A percentile compares a stretch with the other conserved stretches of the same genome.
Conservation (phyloP, 73 alveolate genomes). For the Stentor roeselii region DNA sequence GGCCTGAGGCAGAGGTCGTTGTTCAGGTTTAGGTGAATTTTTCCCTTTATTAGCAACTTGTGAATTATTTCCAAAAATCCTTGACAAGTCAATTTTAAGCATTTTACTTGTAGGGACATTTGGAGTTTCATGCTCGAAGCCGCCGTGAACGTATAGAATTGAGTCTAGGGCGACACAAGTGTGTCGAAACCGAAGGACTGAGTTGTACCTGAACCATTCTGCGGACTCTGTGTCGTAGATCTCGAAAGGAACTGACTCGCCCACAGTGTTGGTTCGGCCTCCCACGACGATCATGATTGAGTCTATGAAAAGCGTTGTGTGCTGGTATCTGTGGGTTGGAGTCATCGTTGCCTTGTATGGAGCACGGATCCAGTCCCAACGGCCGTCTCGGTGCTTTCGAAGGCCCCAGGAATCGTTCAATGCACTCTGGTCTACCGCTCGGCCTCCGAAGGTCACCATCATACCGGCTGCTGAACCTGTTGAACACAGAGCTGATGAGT, state of each 20-base stretch:
- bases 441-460: slow-evolving; percentile 95
- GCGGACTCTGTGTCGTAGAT: slow-evolving; percentile 96
- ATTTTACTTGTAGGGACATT: slow-evolving; percentile 12
- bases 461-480: slow-evolving; percentile 98
- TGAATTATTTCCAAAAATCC: background rate
- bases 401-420: slow-evolving; percentile 98
- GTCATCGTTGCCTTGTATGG: slow-evolving; percentile 43
- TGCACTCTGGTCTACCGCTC: slow-evolving; percentile 77
- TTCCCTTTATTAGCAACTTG: background rate
- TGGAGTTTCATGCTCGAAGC: slow-evolving; percentile 89
- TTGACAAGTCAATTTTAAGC: background rate
- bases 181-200: slow-evolving; percentile 86
- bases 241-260: slow-evolving; percentile 85
- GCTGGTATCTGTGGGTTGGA: slow-evolving; percentile 65
- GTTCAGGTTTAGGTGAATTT: background rate
- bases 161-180: slow-evolving; percentile 45
- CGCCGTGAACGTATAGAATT: slow-evolving; percentile 84
- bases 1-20: background rate
- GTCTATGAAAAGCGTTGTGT: slow-evolving; percentile 86
- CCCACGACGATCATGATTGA: slow-evolving; percentile 88
- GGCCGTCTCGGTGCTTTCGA: slow-evolving; percentile 96
- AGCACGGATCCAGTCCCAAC: slow-evolving; percentile 99
- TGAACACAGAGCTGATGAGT: slow-evolving; percentile 92
- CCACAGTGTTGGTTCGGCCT: slow-evolving; percentile 84
- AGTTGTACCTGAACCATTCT: slow-evolving; percentile 84